These are phyloP conservation scores for Serpula lacrymans DNA, from an alignment of 768 basidiomycete species.

Conservation along the genomic window DNA sequence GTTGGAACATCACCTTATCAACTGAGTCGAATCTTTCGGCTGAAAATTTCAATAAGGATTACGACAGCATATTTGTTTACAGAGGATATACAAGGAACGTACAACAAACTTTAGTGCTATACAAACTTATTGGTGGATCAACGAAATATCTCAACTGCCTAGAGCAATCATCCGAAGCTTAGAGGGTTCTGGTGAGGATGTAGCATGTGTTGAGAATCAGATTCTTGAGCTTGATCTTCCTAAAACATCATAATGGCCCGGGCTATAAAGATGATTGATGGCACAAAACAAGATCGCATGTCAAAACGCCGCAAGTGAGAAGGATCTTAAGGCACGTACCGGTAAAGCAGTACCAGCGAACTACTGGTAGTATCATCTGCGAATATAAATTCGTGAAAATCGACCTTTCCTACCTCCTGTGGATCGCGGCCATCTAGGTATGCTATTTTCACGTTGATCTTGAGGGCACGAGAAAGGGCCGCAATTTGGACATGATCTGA, in stretches of 20 bases:
- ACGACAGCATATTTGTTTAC: no score
- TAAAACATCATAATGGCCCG: conserved; percentile 84
- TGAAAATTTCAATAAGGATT: no score
- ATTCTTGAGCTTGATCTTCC: conserved; percentile 14
- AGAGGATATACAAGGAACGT: no score
- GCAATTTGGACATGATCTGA: conserved; percentile 80
- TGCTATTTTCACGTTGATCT: conserved; percentile 67
- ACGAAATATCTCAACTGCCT: no score
- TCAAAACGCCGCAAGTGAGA: no score
- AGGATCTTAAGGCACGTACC: conserved; percentile 52
- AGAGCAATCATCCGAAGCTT: no score
- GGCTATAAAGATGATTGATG: conserved; percentile 40
- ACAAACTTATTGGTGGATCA: no score
- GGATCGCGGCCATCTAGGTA: conserved; percentile 70
- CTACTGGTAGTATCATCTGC: conserved; percentile 38
- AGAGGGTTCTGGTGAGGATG: no score
- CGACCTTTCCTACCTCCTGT: conserved; percentile 51
- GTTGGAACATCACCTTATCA: no score
- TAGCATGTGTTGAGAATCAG: no score
- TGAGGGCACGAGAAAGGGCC: conserved; percentile 67
- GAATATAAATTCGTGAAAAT: conserved; percentile 64
- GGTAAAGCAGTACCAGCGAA: conserved; percentile 71
- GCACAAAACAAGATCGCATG: background rate
- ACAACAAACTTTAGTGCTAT: no score
- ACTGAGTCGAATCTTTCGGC: no score